phyloP scores from a whole-genome alignment of 2,329 filamentous ascomycete species.

The Penicillium sp. region DNA sequence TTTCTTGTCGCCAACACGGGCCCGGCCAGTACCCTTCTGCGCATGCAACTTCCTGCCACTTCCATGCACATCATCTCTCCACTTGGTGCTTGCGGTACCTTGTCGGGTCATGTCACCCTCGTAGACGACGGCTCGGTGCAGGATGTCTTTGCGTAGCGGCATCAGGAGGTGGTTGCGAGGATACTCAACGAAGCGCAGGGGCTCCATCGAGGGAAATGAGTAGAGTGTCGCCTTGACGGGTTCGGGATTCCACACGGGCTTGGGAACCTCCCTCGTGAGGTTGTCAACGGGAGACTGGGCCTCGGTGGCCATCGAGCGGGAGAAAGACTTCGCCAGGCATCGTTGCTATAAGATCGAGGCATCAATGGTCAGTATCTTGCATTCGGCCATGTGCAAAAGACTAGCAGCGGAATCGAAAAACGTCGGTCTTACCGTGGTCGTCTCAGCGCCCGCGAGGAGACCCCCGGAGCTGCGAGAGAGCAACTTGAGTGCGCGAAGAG shows the following conservation, averaged over 20 bases:
- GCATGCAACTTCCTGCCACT: conserved; percentile 70
- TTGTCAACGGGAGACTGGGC: conserved; percentile 27
- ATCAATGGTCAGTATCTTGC: no score
- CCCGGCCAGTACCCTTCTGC: conserved; percentile 77
- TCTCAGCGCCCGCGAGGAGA: conserved; percentile 28
- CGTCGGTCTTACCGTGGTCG: conserved; percentile 34
- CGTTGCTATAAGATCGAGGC: conserved; percentile 36
- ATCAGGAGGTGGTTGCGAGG: conserved; percentile 73
- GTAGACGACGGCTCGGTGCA: conserved; percentile 84
- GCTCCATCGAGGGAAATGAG: conserved; percentile 79
- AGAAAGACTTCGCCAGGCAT: conserved; percentile 31
- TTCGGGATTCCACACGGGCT: no score
- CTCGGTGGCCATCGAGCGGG: conserved; percentile 46
- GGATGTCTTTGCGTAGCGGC: conserved; percentile 78
- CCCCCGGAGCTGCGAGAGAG: conserved; percentile 32
- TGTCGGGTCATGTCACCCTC: conserved; percentile 82
- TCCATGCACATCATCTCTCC: conserved; percentile 71
- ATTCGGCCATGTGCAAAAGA: no score
- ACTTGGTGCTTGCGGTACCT: conserved; percentile 77
- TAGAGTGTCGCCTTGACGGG: no score
- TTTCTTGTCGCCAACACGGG: conserved; percentile 71
- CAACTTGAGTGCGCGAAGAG: conserved; percentile 31
- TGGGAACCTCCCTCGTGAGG: conserved; percentile 7
- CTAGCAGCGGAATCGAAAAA: no score
- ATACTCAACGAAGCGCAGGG: conserved; percentile 66